A percentile compares a stretch with the other conserved stretches of the same genome.
phyloP scores from a whole-genome alignment of 148 eudicot species.

The Chenopodium quinoa region DNA sequence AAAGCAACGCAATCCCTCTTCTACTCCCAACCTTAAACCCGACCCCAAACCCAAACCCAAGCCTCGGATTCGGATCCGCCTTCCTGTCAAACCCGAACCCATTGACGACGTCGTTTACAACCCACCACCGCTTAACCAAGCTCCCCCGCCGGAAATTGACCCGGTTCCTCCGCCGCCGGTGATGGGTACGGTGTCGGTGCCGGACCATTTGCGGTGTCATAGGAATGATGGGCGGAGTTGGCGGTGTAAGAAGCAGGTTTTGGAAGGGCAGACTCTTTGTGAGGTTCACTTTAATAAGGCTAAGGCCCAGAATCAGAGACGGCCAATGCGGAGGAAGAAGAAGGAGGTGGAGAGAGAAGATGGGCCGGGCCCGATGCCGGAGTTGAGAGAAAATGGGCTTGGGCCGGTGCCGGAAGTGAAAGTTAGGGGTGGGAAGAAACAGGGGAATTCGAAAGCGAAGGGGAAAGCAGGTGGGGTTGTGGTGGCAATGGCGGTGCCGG shows the following conservation, averaged over 20 bases:
- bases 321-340: constrained; percentile 2
- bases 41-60: constrained; percentile 2
- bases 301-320: not conserved
- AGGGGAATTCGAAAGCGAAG: not conserved
- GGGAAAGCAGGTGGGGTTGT: not conserved
- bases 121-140: not conserved
- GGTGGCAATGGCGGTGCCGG: constrained; percentile 8
- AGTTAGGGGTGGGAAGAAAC: not conserved
- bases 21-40: not conserved
- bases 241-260: constrained; percentile 26
- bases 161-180: not conserved
- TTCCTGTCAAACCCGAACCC: constrained; percentile 21
- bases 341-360: not conserved
- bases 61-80: constrained; percentile 25
- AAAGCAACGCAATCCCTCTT: not conserved
- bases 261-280: constrained; percentile 25
- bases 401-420: not conserved
- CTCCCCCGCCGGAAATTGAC: not conserved
- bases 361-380: not conserved
- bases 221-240: constrained; percentile 30
- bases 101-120: not conserved
- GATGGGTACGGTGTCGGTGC: constrained; percentile 3
- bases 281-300: constrained; percentile 20
- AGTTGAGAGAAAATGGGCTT: not conserved
- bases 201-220: constrained; percentile 26